Evolutionary conservation across 1,139 yeast genomes (phyloP), one percentile per base, ranked within the genome.

Genomic region (Magnusiomyces magnusii): DNA sequence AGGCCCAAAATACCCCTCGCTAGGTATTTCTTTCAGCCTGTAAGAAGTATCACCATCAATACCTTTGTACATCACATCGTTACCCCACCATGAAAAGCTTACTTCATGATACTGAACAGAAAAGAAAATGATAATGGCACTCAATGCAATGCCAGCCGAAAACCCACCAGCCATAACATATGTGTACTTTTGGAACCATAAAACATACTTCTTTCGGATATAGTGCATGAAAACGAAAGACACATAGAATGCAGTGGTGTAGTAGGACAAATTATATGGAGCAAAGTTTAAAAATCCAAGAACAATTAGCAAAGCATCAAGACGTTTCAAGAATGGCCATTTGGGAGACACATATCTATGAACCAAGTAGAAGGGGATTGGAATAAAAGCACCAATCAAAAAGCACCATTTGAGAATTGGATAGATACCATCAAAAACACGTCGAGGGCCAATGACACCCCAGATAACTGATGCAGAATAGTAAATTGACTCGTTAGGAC

Each of bases 371-470:
- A 81, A 58, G 69, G 76, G 66, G 72, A 67, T 50, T 1, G 81
- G 83, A 17, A 78, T 65, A 2, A 79, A 61, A 31, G 78, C 78
- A 0, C 86, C 85, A 56, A 81, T 74, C 55, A 81, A 70, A 76
- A 82, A 82, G 61, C 80, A 77, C 73, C 72, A 81, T 62, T 74
- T 73, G 64, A 80, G 71, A 21, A 73, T 67, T 17, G 83, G 83
- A 63, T 80, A 80, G 27, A 79, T 70, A 1, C 74, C 75, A 52
- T 69, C 67, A 65, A 84, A 83, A 27, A 83, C 79, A 57, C 80
- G 76, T 67, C 79, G 75, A 27, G 91, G 91, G 28, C 89, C 90
- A 65, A 86, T 82, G 55, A 81, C 81, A 62, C 89, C 88, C 82
- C 84, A 83, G 27, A 81, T 71, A 19, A 83, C 80, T 10, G 84